Percentiles rank a stretch among this genome's conserved stretches.
phyloP scores from a whole-genome alignment of 1,139 yeast genomes.

The Hyphopichia buzzinii region DNA sequence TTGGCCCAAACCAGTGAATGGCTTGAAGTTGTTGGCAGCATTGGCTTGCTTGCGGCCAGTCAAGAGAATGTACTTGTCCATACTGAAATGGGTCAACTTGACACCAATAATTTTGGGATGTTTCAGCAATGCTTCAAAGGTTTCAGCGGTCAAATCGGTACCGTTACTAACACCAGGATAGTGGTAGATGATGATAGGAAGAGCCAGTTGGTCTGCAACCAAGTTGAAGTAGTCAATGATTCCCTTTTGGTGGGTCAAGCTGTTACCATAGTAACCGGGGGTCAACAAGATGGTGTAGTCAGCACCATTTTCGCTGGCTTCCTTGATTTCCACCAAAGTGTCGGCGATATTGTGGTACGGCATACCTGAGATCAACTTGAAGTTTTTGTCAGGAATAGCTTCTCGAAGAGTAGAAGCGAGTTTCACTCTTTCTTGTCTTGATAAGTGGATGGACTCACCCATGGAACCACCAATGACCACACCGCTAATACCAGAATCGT shows the following conservation, averaged over 20 bases:
- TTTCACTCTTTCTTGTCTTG: conserved; percentile 29
- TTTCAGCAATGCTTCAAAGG: conserved; percentile 27
- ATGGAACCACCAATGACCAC: conserved; percentile 49
- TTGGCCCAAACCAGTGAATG: conserved; percentile 52
- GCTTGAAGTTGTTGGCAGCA: conserved; percentile 31
- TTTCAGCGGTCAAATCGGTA: conserved; percentile 32
- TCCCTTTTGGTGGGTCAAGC: conserved; percentile 33
- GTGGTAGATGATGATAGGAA: conserved; percentile 36
- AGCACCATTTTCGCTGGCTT: conserved; percentile 33
- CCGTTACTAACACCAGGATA: conserved; percentile 41
- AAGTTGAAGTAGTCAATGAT: conserved; percentile 29
- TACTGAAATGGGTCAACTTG: conserved; percentile 40
- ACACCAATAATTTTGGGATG: conserved; percentile 38
- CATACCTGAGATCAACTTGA: conserved; percentile 35
- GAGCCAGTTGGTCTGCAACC: conserved; percentile 28
- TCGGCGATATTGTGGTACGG: conserved; percentile 28
- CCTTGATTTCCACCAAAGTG: conserved; percentile 26
- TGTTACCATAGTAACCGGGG: conserved; percentile 35
- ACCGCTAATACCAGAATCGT: conserved; percentile 44
- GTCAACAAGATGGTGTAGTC: conserved; percentile 30
- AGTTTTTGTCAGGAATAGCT: conserved; percentile 25
- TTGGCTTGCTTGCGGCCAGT: conserved; percentile 32
- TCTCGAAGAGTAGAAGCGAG: conserved; percentile 19
- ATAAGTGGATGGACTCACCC: conserved; percentile 38
- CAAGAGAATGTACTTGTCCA: conserved; percentile 34